Percentiles rank a stretch among this genome's conserved stretches.
Evolutionary conservation across 139 green algal species (phyloP).

Genomic region (Bryopsis sp.): DNA sequence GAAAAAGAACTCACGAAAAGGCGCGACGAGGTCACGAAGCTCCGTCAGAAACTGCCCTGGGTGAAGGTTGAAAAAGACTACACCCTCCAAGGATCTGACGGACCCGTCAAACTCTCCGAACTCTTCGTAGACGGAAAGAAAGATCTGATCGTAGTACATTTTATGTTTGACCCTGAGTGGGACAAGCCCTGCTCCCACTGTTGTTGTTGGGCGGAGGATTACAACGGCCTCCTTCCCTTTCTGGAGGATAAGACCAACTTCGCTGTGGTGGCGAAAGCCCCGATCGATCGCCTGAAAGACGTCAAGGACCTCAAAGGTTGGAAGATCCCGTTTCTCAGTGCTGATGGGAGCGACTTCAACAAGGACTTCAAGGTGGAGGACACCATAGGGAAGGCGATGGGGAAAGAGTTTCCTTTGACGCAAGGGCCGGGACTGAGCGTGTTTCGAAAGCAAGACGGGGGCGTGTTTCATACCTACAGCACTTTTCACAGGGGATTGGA

Average conservation of each 20-base stretch:
- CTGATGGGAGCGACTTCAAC: not conserved
- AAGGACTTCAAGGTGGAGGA: conserved; percentile 3
- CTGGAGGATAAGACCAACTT: not conserved
- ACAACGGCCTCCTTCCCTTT: not conserved
- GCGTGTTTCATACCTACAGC: not conserved
- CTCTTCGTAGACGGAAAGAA: not conserved
- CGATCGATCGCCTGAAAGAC: not conserved
- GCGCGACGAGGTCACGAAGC: not conserved
- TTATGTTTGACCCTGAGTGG: not conserved
- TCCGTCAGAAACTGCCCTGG: not conserved
- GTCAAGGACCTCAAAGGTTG: not conserved
- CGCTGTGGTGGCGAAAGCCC: not conserved
- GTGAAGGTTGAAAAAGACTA: not conserved
- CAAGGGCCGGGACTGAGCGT: not conserved
- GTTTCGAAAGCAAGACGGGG: not conserved
- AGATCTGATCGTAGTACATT: not conserved
- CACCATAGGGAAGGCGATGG: not conserved
- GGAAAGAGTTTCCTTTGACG: not conserved
- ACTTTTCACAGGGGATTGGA: not conserved
- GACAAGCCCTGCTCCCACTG: not conserved
- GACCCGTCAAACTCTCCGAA: not conserved
- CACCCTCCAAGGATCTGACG: not conserved
- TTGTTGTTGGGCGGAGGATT: not conserved
- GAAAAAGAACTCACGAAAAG: not conserved
- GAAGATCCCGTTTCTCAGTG: not conserved